Conservation (phyloP, 2,329 filamentous ascomycete species). For the Nemania sp. region DNA sequence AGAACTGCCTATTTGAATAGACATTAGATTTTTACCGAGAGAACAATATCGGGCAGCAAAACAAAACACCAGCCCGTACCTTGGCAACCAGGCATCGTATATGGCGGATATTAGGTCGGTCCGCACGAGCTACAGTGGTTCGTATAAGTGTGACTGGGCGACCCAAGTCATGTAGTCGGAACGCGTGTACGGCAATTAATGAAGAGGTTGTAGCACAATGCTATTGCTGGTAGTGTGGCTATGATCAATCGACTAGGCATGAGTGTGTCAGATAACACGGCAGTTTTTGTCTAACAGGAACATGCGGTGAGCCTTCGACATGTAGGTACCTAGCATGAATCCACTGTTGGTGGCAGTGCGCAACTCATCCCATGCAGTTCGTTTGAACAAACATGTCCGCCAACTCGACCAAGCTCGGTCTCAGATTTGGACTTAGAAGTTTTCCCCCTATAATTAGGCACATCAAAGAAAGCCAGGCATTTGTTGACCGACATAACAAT, state of each 20-base stretch:
- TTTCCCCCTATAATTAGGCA: too few species aligned
- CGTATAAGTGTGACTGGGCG: slow-evolving; percentile 2
- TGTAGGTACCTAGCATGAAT: too few species aligned
- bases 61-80: slow-evolving; percentile 5
- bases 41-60: slow-evolving; percentile 20
- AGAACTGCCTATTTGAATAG: slow-evolving; percentile 15
- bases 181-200: slow-evolving; percentile 7
- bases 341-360: too few species aligned
- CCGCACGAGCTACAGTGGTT: slow-evolving; percentile 6
- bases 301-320: neutral
- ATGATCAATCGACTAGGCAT: too few species aligned
- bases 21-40: slow-evolving; percentile 18
- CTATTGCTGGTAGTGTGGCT: neutral
- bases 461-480: too few species aligned
- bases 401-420: too few species aligned
- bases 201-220: neutral
- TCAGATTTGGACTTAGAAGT: too few species aligned
- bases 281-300: slow-evolving; percentile 3
- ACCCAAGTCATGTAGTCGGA: neutral
- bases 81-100: slow-evolving; percentile 13
- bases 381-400: too few species aligned
- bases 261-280: neutral
- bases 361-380: too few species aligned
- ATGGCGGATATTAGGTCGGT: slow-evolving; percentile 20
- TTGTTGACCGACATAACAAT: too few species aligned